Base-by-base conservation (phyloP, 176 grass and related monocot species). In the Tillandsia fasciculata region DNA sequence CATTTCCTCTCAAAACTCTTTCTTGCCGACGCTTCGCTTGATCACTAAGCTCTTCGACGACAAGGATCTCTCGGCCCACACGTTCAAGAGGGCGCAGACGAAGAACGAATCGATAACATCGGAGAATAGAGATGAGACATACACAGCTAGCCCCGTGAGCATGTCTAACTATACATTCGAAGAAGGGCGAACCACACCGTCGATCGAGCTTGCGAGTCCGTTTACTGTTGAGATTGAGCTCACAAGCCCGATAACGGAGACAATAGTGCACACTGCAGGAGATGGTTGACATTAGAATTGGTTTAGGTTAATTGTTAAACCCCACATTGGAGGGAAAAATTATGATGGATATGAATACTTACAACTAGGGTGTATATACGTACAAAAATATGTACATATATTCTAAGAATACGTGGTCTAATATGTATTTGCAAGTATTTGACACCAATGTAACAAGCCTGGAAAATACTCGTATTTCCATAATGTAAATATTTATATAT, bases 1-100 rank as follows among this genome's bases (percentile, higher is more conserved):
- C 7, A 77, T 71, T 11, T 15, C 51, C 49, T 49, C 26, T 2
- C 9, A 12, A 17, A 64, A 9, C 3, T 84, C 81, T 65, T 64
- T 79, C 9, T 9, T 4, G 11, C 26, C 14, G 2, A 74, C 17
- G 3, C 15, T 84, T 54, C 22, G 20, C 33, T 65, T 65, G 3
- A 51, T 84, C 8, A 70, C 56, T 28, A 72, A 12, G 26, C 53
- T 84, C 49, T 74, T 69, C 12, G 76, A 75, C 28, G 64, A 68
- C 23, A 70, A 27, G 42, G 70, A 77, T 65, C 24, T 69, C 51
- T 69, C 70, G 8, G 49, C 64, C 14, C 76, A 76, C 47, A 73
- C 75, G 15, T 74, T 64, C 11, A 76, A 65, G 56, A 65, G 14
- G n/a, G 15, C 2, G 11, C 51, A 48, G 66, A 11, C 3, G 2